Evolutionary conservation across 805 yeast species (phyloP).

Genomic region (Wickerhamomyces chambardii): DNA sequence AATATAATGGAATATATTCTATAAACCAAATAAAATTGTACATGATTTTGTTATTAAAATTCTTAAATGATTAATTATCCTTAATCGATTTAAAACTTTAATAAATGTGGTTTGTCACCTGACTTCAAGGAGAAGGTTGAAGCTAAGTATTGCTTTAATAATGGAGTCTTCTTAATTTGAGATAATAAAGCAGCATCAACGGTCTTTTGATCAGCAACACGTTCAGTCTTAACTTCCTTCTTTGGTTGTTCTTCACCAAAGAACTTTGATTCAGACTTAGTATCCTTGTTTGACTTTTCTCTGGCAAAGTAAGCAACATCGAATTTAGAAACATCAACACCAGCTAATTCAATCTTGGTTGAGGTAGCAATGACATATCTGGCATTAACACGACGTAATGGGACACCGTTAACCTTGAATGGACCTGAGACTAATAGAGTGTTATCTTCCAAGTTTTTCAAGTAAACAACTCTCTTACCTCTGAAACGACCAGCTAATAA

Average conservation of each 20-base stretch:
- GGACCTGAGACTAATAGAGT: constrained; percentile 97
- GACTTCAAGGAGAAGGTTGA: constrained; percentile 92
- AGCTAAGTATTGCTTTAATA: constrained; percentile 94
- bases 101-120: constrained; percentile 98
- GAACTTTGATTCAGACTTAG: constrained; percentile 89
- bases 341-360: constrained; percentile 73
- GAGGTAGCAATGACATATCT: constrained; percentile 99
- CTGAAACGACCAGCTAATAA: constrained; percentile 99
- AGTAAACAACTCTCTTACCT: constrained; percentile 99
- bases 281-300: constrained; percentile 77
- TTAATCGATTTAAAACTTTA: constrained; percentile 77
- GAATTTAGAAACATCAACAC: constrained; percentile 85
- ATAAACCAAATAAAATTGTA: not conserved
- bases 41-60: not conserved
- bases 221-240: constrained; percentile 87
- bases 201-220: constrained; percentile 93
- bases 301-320: constrained; percentile 94
- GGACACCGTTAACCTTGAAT: constrained; percentile 99
- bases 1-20: too few relatives aligned
- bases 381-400: constrained; percentile 98
- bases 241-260: constrained; percentile 68
- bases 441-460: constrained; percentile 96
- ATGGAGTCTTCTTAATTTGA: constrained; percentile 94
- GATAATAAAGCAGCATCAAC: constrained; percentile 91
- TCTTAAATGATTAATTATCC: too few relatives aligned